phyloP scores from a whole-genome alignment of 768 basidiomycete species.

The Leccinum variicolor region DNA sequence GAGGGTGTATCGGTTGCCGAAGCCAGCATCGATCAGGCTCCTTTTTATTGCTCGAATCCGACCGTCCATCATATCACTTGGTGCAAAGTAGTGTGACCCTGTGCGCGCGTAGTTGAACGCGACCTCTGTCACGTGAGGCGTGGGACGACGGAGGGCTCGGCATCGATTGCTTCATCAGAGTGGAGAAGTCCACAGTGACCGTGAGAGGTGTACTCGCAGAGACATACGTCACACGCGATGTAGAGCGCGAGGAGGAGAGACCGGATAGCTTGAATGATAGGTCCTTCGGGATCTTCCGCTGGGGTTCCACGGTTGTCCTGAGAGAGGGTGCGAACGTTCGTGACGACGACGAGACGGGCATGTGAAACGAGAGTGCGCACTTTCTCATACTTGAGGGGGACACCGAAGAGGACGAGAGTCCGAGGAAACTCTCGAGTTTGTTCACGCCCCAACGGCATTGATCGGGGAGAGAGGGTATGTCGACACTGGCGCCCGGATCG shows the following conservation, averaged over 20 bases:
- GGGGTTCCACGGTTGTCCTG: constrained; percentile 82
- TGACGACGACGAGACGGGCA: background rate
- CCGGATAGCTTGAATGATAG: constrained; percentile 86
- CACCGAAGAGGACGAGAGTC: constrained; percentile 88
- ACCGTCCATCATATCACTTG: constrained; percentile 99
- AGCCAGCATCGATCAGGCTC: constrained; percentile 75
- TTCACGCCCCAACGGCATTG: constrained; percentile 97
- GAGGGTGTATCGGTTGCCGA: constrained; percentile 84
- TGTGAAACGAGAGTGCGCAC: constrained; percentile 36
- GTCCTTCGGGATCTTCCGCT: constrained; percentile 86
- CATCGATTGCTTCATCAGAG: constrained; percentile 72
- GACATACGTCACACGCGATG: constrained; percentile 96
- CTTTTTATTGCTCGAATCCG: constrained; percentile 87
- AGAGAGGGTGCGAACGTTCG: background rate
- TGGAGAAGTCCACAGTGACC: constrained; percentile 95
- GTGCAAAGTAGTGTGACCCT: constrained; percentile 94
- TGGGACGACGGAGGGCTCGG: too few species aligned
- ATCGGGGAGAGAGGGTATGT: constrained; percentile 76
- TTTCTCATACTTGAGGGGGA: constrained; percentile 78
- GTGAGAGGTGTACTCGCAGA: constrained; percentile 98
- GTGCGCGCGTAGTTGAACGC: too few species aligned
- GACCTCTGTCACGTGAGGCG: too few species aligned
- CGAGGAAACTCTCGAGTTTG: constrained; percentile 78
- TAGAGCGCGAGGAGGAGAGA: constrained; percentile 69
- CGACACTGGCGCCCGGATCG: constrained; percentile 79